phyloP scores from a whole-genome alignment of 208 protist species.

The Leishmania martiniquensis region DNA sequence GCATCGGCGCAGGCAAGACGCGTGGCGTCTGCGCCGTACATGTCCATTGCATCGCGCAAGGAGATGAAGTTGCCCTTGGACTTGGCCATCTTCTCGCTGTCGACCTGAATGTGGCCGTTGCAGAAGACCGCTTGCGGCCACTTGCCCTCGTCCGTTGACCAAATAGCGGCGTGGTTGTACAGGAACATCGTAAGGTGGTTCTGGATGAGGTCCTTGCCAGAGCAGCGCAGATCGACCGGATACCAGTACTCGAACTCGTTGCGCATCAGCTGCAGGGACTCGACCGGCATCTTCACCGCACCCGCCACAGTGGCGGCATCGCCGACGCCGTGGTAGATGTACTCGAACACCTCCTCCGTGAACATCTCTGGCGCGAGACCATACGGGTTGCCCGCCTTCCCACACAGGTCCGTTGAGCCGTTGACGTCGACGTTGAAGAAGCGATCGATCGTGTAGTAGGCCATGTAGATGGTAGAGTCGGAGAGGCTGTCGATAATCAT shows the following conservation, averaged over 20 bases:
- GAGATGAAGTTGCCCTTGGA: constrained; percentile 99
- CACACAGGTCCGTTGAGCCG: constrained; percentile 53
- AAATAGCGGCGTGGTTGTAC: constrained; percentile 99
- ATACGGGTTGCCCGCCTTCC: constrained; percentile 58
- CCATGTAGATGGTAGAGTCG: constrained; percentile 99
- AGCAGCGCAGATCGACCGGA: constrained; percentile 98
- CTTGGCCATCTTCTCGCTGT: constrained; percentile 99
- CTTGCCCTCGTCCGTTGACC: constrained; percentile 65
- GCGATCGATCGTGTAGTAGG: constrained; percentile 99
- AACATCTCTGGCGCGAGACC: constrained; percentile 95
- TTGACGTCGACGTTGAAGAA: constrained; percentile 92
- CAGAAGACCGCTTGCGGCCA: constrained; percentile 96
- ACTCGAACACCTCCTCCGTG: constrained; percentile 95
- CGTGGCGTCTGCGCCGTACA: constrained; percentile 93
- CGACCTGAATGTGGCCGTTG: constrained; percentile 99
- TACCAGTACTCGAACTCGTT: constrained; percentile 99
- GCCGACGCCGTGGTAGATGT: constrained; percentile 92
- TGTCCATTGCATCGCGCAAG: constrained; percentile 82
- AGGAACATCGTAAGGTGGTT: constrained; percentile 99
- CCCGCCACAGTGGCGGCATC: constrained; percentile 55
- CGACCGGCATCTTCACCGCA: constrained; percentile 57
- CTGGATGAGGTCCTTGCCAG: constrained; percentile 99
- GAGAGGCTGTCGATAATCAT: constrained; percentile 99
- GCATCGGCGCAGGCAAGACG: constrained; percentile 98
- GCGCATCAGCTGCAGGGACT: constrained; percentile 88